A percentile compares a stretch with the other conserved stretches of the same genome.
Conservation (phyloP, 257 asterid species). For the Anisodus tanguticus region DNA sequence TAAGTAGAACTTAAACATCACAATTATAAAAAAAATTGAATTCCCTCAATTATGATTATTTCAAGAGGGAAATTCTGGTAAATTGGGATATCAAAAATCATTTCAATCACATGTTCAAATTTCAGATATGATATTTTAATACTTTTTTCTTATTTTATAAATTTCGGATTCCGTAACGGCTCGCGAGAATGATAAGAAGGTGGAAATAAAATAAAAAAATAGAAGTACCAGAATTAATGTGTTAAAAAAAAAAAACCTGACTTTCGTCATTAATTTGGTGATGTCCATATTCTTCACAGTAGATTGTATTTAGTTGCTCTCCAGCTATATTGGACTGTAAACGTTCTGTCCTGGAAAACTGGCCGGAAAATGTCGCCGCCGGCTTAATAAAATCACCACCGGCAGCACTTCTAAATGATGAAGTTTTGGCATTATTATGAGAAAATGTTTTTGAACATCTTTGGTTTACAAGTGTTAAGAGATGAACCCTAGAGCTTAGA, state of each 20-base stretch:
- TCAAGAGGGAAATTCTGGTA: background rate
- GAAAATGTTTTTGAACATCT: background rate
- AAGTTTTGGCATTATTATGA: background rate
- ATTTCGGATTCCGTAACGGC: background rate
- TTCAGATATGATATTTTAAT: background rate
- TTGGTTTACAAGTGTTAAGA: slow-evolving; percentile 25
- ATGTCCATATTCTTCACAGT: slow-evolving; percentile 34
- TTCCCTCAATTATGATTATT: too few species aligned
- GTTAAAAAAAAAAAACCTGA: slow-evolving; percentile 41
- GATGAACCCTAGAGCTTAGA: slow-evolving; percentile 38
- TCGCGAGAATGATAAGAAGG: too few species aligned
- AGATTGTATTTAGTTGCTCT: slow-evolving; percentile 46
- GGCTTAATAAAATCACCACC: background rate
- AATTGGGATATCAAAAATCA: background rate
- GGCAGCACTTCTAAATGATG: slow-evolving; percentile 36
- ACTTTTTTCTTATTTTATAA: background rate
- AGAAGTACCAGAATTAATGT: too few species aligned
- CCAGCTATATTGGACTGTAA: slow-evolving; percentile 64
- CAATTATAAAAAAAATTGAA: too few species aligned
- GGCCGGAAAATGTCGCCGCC: slow-evolving; percentile 26
- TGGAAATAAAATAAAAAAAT: background rate
- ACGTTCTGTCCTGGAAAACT: slow-evolving; percentile 40
- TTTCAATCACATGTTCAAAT: background rate
- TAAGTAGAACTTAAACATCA: too few species aligned
- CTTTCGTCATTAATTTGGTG: slow-evolving; percentile 49